Base-by-base conservation (phyloP, 768 basidiomycete genomes). In the Lentinula sp. region DNA sequence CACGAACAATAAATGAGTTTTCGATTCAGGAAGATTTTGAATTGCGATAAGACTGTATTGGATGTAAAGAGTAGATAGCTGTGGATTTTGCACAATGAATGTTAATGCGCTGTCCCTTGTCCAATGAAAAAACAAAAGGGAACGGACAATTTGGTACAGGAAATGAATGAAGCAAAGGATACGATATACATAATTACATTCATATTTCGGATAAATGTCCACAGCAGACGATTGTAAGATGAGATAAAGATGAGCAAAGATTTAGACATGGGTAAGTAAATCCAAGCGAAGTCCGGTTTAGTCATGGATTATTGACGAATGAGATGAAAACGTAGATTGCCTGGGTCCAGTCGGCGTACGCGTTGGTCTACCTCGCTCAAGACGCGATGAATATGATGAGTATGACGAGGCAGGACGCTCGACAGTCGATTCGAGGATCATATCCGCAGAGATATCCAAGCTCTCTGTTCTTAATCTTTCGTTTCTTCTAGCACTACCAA, bases 391-490 rank as follows among this genome's bases (percentile, higher is more conserved):
- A 45, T 32, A 21, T 46, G 57, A 18, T n/a, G 48, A 48, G 18
- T 34, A 32, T 15, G 57, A 57, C 18, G 45, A 57, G 3, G 11
- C 9, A 31, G 42, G 43, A 49, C 45, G 45, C 37, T 59, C 45
- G 8, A 59, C 15, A 8, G 13, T 59, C n/a, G 45, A 34, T 23
- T 16, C 3, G 32, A 37, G 42, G 7, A 6, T 10, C 7, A 56
- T 31, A 28, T 56, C 40, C 16, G 39, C 42, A 10, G 56, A 46
- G 13, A 59, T 34, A 39, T 50, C 48, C 18, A 59, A 28, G 23
- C 57, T 59, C n/a, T 59, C 57, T 11, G 57, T 49, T 23, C 37
- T 28, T 49, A 59, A n/a, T 23, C 57, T 59, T 32, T 50, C 34
- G 37, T 59, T 59, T 35, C 57, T 46, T 48, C 57, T 23, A n/a